Evolutionary conservation across 169 alveolate genomes (phyloP).

Genomic region (Plasmodium chabaudi): DNA sequence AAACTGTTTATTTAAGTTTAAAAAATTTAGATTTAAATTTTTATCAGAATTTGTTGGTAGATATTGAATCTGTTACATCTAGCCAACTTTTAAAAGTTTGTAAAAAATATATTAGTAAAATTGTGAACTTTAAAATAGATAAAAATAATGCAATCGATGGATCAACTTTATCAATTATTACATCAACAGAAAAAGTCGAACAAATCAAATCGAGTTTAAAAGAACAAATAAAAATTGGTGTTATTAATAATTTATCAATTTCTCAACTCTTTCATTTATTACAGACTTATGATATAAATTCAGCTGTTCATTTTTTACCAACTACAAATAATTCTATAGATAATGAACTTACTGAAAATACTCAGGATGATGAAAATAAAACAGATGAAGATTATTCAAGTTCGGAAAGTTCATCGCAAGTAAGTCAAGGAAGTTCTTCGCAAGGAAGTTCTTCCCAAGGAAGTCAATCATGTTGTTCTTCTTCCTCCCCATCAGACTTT

Average conservation of each 20-base stretch:
- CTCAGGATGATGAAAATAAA: too few relatives aligned
- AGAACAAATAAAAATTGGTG: slow-evolving; percentile 19
- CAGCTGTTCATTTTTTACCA: neutral
- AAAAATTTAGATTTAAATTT: slow-evolving; percentile 73
- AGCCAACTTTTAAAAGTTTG: slow-evolving; percentile 13
- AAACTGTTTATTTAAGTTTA: slow-evolving; percentile 78
- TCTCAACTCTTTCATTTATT: slow-evolving; percentile 27
- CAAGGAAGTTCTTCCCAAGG: too few relatives aligned
- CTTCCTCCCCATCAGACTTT: too few relatives aligned
- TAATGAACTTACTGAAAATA: too few relatives aligned
- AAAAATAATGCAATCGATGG: slow-evolving; percentile 34
- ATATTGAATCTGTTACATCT: slow-evolving; percentile 25
- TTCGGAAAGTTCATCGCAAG: too few relatives aligned
- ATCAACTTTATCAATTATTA: slow-evolving; percentile 46
- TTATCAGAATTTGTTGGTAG: slow-evolving; percentile 14
- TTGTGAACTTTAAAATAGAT: slow-evolving; percentile 36
- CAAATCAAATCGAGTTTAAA: slow-evolving; percentile 13
- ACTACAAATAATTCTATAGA: too few relatives aligned
- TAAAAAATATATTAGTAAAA: slow-evolving; percentile 25
- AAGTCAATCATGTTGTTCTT: too few relatives aligned
- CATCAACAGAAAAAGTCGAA: slow-evolving; percentile 47
- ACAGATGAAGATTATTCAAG: too few relatives aligned
- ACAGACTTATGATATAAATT: slow-evolving; percentile 10
- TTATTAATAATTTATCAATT: slow-evolving; percentile 14
- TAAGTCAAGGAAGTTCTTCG: too few relatives aligned